Conservation (phyloP, 164 flowering plant species). For the Magnolia kwangsiensis region DNA sequence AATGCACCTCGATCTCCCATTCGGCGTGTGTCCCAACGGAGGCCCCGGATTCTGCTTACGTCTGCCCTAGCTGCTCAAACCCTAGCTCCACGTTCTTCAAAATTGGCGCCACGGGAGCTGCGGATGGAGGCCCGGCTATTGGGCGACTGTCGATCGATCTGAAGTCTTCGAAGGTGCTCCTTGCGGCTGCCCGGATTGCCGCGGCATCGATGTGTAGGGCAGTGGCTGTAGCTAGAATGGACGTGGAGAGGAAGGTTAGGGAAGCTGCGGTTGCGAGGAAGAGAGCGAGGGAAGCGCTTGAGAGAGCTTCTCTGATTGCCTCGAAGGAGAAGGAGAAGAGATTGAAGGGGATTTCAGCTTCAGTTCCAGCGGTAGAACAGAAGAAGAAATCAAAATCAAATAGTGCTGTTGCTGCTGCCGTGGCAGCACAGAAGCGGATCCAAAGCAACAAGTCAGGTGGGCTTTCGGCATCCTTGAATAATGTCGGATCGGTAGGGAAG, state of each 20-base stretch:
- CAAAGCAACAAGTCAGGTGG: constrained; percentile 8
- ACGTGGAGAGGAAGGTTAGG: constrained; percentile 52
- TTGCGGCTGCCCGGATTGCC: constrained; percentile 61
- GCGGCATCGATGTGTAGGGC: constrained; percentile 49
- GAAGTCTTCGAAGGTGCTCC: constrained; percentile 32
- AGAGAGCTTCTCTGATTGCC: constrained; percentile 23
- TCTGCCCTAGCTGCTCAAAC: constrained; percentile 42
- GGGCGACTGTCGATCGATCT: constrained; percentile 23
- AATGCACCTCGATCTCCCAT: constrained; percentile 57
- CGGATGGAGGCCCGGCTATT: background rate
- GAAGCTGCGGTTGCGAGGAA: constrained; percentile 59
- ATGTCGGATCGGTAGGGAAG: constrained; percentile 5
- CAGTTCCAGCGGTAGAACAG: constrained; percentile 6
- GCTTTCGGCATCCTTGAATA: background rate
- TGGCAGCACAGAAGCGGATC: constrained; percentile 18
- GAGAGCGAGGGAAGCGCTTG: constrained; percentile 61
- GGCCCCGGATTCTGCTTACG: background rate
- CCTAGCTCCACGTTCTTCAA: constrained; percentile 42
- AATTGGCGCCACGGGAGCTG: constrained; percentile 7
- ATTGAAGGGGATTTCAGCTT: constrained; percentile 1
- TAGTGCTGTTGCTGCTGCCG: constrained; percentile 16
- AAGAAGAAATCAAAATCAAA: constrained; percentile 15
- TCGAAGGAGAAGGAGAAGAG: constrained; percentile 23
- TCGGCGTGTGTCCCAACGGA: constrained; percentile 25
- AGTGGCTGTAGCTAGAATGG: constrained; percentile 27